Evolutionary conservation across 148 eudicot genomes (phyloP).

Genomic region (Chenopodium formosanum): DNA sequence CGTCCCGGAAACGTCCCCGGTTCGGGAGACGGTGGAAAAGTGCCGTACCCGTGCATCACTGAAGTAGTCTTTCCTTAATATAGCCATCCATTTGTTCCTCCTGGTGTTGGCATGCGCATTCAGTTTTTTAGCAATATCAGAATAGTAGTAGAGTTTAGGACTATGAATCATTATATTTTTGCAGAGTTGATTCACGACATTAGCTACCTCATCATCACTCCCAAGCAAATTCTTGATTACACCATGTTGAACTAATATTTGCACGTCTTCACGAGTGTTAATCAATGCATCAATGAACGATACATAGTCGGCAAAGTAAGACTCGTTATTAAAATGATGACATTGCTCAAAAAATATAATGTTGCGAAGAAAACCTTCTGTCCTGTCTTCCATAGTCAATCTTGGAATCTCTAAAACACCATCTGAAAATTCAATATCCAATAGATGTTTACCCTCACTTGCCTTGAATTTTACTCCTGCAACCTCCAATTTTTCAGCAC

Average conservation of each 20-base stretch:
- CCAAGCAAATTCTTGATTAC: conserved; percentile 29
- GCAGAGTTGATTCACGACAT: conserved; percentile 12
- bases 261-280: conserved; percentile 29
- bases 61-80: conserved; percentile 13
- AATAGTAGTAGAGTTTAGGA: background rate
- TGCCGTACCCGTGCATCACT: no score
- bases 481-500: no score
- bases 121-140: background rate
- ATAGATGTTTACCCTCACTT: background rate
- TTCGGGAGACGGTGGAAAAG: no score
- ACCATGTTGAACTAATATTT: conserved; percentile 21
- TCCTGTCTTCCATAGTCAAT: conserved; percentile 12
- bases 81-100: conserved; percentile 11
- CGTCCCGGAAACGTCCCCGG: no score
- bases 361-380: conserved; percentile 24
- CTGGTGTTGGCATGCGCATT: conserved; percentile 5
- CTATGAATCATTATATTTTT: background rate
- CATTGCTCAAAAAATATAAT: conserved; percentile 26
- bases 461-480: conserved; percentile 9
- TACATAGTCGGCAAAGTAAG: conserved; percentile 31
- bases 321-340: background rate
- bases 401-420: conserved; percentile 29
- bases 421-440: conserved; percentile 18
- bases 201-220: conserved; percentile 21
- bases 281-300: conserved; percentile 26